Percentiles rank a stretch among this genome's conserved stretches.
Conservation (phyloP, 768 basidiomycete genomes). For the Termitomyces titanicus region DNA sequence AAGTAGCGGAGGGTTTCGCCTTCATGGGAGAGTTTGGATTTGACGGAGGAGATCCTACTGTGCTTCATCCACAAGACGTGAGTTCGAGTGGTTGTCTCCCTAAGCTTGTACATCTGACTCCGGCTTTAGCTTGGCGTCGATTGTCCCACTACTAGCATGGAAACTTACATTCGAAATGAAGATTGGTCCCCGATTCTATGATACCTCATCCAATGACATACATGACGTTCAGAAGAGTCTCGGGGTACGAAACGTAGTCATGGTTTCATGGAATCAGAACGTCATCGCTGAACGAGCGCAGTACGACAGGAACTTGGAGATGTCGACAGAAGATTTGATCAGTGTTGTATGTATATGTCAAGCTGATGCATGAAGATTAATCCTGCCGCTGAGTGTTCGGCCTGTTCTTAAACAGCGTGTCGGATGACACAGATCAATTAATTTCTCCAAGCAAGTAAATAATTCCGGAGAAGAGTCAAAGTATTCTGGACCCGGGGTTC, state of each 20-base stretch:
- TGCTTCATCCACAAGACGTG: constrained; percentile 6
- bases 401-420: neutral
- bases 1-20: constrained; percentile 1
- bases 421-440: neutral
- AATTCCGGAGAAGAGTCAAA: no score
- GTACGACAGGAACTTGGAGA: no score
- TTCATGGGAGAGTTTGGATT: constrained; percentile 4
- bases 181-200: constrained; percentile 4
- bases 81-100: neutral
- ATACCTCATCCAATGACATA: neutral
- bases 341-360: neutral
- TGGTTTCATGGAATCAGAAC: no score
- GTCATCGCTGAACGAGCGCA: neutral
- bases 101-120: neutral
- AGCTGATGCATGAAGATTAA: neutral
- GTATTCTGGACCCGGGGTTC: no score
- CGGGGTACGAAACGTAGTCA: neutral
- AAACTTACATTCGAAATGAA: constrained; percentile 4
- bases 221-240: neutral
- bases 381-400: neutral
- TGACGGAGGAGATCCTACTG: constrained; percentile 4
- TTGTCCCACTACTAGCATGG: constrained; percentile 6
- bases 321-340: no score
- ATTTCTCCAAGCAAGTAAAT: no score
- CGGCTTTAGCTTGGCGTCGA: neutral